Conservation (phyloP, 371 early-diverging fungal genomes). For the Choanephora cucurbitarum region DNA sequence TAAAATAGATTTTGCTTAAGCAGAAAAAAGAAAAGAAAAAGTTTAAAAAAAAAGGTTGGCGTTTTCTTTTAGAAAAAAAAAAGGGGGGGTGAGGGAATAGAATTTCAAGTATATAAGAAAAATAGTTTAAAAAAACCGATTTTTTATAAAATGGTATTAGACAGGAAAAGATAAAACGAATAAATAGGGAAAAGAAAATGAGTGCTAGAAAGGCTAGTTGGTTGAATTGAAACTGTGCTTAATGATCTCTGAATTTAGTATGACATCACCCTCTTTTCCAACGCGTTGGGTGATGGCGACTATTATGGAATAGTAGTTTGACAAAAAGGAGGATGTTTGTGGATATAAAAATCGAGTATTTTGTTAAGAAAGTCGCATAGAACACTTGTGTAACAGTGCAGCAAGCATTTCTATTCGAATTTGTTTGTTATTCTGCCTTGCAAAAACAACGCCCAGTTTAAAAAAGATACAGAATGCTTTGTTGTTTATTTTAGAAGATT, state of each 20-base stretch:
- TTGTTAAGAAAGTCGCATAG: background rate
- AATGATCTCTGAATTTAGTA: background rate
- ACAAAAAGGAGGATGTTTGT: background rate
- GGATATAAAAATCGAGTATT: background rate
- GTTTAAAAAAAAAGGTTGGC: constrained; percentile 1
- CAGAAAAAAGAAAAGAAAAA: background rate
- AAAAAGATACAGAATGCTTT: background rate
- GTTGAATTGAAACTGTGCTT: background rate
- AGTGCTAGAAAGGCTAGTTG: background rate
- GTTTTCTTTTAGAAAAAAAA: too few species aligned
- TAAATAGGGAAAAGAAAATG: background rate
- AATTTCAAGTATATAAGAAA: background rate
- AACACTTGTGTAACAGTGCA: background rate
- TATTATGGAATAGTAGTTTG: constrained; percentile 5
- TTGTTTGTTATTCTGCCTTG: constrained; percentile 8
- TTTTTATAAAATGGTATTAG: background rate
- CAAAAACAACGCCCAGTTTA: too few species aligned
- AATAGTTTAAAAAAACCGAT: background rate
- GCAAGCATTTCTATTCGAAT: background rate
- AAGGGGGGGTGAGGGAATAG: background rate
- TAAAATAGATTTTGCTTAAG: too few species aligned
- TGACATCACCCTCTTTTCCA: constrained; percentile 13
- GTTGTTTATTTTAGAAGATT: too few species aligned
- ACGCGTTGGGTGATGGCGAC: constrained; percentile 5
- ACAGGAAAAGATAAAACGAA: background rate